Evolutionary conservation across 73 alveolate species (phyloP).

Genomic region (Paraurostyla sp.): DNA sequence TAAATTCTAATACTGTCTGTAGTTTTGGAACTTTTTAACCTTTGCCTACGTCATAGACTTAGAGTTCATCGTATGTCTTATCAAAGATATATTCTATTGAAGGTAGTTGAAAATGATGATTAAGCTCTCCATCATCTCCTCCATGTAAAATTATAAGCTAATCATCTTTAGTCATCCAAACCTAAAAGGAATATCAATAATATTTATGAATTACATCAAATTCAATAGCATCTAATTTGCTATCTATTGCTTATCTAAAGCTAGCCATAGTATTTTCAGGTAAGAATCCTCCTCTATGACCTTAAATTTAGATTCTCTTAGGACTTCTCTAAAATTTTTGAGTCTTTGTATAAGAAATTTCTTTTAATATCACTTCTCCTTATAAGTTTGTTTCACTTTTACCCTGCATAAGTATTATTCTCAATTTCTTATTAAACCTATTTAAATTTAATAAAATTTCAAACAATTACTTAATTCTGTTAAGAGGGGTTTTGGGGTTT

Average conservation of each 20-base stretch:
- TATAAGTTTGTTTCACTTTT: too few species aligned
- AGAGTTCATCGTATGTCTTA: conserved; percentile 12
- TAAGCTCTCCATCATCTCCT: conserved; percentile 53
- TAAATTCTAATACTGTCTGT: not conserved
- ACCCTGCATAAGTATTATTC: too few species aligned
- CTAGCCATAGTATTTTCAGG: conserved; percentile 54
- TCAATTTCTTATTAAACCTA: too few species aligned
- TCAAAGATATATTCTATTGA: conserved; percentile 40
- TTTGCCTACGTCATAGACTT: not conserved
- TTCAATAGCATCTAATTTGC: conserved; percentile 45
- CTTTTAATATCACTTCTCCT: too few species aligned
- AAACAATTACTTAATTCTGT: too few species aligned
- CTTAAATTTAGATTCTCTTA: conserved; percentile 32
- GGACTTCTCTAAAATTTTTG: too few species aligned
- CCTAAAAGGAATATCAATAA: not conserved
- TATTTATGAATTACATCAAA: conserved; percentile 45
- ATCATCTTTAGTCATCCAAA: conserved; percentile 47
- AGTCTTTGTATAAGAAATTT: too few species aligned
- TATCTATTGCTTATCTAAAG: conserved; percentile 29
- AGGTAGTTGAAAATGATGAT: conserved; percentile 30
- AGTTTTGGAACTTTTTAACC: conserved; percentile 28
- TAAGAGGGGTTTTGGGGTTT: too few species aligned
- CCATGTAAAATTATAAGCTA: conserved; percentile 43
- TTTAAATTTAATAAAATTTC: too few species aligned
- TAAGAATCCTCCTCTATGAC: conserved; percentile 61